A percentile compares a stretch with the other conserved stretches of the same genome.
These are phyloP conservation scores for Wickerhamomyces subpelliculosus DNA, from an alignment of 805 yeast genomes.

Conservation along the genomic window DNA sequence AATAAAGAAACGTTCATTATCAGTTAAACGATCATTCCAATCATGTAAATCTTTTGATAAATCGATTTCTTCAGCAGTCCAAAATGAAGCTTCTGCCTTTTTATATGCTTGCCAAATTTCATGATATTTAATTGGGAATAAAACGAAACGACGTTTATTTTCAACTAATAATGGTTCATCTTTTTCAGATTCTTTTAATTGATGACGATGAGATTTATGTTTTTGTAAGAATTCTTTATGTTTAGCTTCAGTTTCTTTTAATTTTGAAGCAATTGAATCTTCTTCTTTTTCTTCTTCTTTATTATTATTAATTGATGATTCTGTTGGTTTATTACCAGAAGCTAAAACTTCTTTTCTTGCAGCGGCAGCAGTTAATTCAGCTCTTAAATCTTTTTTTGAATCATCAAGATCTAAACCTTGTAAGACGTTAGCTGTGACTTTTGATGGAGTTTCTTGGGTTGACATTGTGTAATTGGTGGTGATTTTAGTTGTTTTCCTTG, in stretches of 20 bases:
- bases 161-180: conserved; percentile 85
- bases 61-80: conserved; percentile 99
- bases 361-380: conserved; percentile 34
- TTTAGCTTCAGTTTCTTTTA: conserved; percentile 19
- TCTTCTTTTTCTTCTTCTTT: conserved; percentile 21
- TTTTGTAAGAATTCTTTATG: conserved; percentile 52
- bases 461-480: conserved; percentile 23
- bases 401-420: conserved; percentile 43
- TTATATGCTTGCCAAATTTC: conserved; percentile 99
- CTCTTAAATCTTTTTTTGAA: conserved; percentile 36
- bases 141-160: conserved; percentile 82
- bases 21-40: conserved; percentile 86
- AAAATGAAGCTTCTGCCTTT: conserved; percentile 98
- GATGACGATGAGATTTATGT: conserved; percentile 67
- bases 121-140: conserved; percentile 94
- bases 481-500: no score
- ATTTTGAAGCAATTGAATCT: conserved; percentile 7
- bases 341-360: conserved; percentile 28
- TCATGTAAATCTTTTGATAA: conserved; percentile 85
- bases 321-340: conserved; percentile 10
- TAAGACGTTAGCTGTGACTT: conserved; percentile 52
- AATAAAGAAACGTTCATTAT: conserved; percentile 87
- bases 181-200: conserved; percentile 67
- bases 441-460: conserved; percentile 65
- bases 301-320: conserved; percentile 15